phyloP scores from a whole-genome alignment of 371 early-diverging fungal genomes.

The Vairimorpha necatrix region DNA sequence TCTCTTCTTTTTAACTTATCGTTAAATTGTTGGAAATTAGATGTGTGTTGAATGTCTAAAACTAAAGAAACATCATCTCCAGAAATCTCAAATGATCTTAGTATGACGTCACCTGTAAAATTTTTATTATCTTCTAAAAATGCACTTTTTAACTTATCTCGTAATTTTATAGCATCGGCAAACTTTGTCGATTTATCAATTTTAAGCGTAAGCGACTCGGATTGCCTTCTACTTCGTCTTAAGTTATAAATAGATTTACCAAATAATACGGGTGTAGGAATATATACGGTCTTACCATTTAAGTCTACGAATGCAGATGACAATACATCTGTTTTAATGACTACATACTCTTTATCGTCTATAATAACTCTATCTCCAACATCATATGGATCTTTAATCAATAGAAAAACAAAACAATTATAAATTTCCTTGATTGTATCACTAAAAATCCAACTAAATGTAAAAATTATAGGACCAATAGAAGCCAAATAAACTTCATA shows the following conservation, averaged over 20 bases:
- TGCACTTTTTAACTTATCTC: slow-evolving; percentile 33
- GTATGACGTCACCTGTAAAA: slow-evolving; percentile 49
- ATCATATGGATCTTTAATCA: slow-evolving; percentile 63
- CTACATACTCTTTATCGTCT: slow-evolving; percentile 54
- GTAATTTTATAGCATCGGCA: slow-evolving; percentile 44
- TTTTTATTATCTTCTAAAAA: slow-evolving; percentile 41
- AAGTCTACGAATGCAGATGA: slow-evolving; percentile 57
- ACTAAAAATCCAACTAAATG: slow-evolving; percentile 64
- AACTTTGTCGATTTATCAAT: slow-evolving; percentile 40
- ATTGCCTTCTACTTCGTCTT: slow-evolving; percentile 60
- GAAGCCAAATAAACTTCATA: slow-evolving; percentile 58
- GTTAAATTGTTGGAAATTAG: slow-evolving; percentile 59
- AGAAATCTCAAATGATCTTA: slow-evolving; percentile 44
- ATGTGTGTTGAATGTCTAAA: slow-evolving; percentile 57
- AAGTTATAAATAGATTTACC: slow-evolving; percentile 59
- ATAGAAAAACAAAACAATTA: slow-evolving; percentile 64
- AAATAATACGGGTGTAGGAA: slow-evolving; percentile 60
- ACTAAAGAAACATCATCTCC: slow-evolving; percentile 34
- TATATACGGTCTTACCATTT: slow-evolving; percentile 56
- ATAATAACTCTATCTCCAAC: slow-evolving; percentile 61
- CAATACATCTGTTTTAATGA: slow-evolving; percentile 59
- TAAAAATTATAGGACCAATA: slow-evolving; percentile 59
- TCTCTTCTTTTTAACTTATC: slow-evolving; percentile 48
- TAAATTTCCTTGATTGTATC: slow-evolving; percentile 65
- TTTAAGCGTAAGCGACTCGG: slow-evolving; percentile 45